Evolutionary conservation across 768 basidiomycete species (phyloP), one percentile per base, ranked within the genome.

Genomic region (Daedaleopsis nitida): DNA sequence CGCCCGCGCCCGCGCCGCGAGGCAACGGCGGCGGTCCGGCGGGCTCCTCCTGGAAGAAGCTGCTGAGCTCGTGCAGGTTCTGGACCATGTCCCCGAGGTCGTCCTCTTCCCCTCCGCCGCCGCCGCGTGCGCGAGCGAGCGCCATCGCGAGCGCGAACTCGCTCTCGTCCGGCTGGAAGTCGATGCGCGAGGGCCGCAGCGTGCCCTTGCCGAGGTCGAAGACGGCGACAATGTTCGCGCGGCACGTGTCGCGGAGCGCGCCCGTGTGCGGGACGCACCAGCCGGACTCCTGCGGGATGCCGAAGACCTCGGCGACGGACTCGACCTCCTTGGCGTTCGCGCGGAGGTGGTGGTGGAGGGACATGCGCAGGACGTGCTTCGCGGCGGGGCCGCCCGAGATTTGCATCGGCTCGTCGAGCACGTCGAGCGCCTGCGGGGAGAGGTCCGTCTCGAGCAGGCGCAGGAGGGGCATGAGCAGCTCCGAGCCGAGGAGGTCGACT

Each of bases 301-400:
- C 93, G 69, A 96, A 96, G 13, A 96, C 82, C 23, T 86, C 87
- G 1, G 86, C 84, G 8, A 80, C 77, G 7, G 83, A 80, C 42
- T 89, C 84, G 12, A 81, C 77, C 45, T 83, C 77, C 16, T 76
- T 66, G 17, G 80, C 76, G 24, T 77, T 70, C 32, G 76, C 70
- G 37, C 75, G 73, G 16, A 80, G 73, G 32, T 80, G 82, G 23
- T 81, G 71, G 64, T 90, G 87, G 85, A 95, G 88, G 73, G 94
- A 94, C 92, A 96, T 94, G 7, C 92, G 85, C 23, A 96, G 79
- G n/a, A 95, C 91, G 65, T 93, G 89, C 60, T 89, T 89, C 0
- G 92, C 91, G 0, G 88, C 82, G 50, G 85, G 86, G 23, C 91
- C 89, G 45, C 87, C 85, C 1, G 86, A 85, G 75, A 94, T 88